Evolutionary conservation across 2,329 filamentous ascomycete species (phyloP).

Genomic region (Fusarium sulawesiense): DNA sequence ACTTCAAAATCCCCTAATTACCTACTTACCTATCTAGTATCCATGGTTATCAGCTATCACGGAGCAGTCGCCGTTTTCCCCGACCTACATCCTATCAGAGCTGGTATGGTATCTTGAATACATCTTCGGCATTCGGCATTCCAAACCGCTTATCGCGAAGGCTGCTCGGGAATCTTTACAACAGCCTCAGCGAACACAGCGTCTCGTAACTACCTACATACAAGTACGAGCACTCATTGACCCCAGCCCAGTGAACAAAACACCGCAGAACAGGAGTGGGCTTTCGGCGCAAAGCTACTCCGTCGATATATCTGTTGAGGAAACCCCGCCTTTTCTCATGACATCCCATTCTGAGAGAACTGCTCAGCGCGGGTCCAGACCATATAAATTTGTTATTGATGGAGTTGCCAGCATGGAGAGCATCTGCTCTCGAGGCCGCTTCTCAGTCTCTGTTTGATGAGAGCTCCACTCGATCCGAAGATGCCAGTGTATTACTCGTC

Average conservation of each 20-base stretch:
- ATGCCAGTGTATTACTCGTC: slow-evolving; percentile 36
- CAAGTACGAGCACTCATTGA: not conserved
- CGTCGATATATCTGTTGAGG: slow-evolving; percentile 11
- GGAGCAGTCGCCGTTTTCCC: slow-evolving; percentile 27
- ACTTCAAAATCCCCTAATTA: slow-evolving; percentile 13
- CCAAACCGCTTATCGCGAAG: slow-evolving; percentile 15
- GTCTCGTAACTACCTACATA: not conserved
- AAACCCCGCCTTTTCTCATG: slow-evolving; percentile 12
- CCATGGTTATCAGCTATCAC: slow-evolving; percentile 25
- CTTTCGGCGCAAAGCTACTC: slow-evolving; percentile 14
- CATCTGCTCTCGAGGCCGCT: slow-evolving; percentile 33
- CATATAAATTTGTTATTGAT: slow-evolving; percentile 10
- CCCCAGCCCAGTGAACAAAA: not conserved
- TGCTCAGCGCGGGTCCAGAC: slow-evolving; percentile 1
- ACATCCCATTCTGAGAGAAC: slow-evolving; percentile 3
- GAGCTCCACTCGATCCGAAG: slow-evolving; percentile 26
- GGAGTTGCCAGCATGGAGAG: slow-evolving; percentile 29
- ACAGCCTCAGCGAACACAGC: not conserved
- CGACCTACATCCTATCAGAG: slow-evolving; percentile 22
- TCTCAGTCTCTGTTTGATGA: slow-evolving; percentile 29
- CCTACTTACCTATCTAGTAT: slow-evolving; percentile 6
- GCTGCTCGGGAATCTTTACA: not conserved
- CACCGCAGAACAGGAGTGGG: slow-evolving; percentile 16
- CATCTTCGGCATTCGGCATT: slow-evolving; percentile 31
- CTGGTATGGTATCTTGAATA: slow-evolving; percentile 25